Base-by-base conservation (phyloP, 805 yeast genomes). In the Candida maesae region DNA sequence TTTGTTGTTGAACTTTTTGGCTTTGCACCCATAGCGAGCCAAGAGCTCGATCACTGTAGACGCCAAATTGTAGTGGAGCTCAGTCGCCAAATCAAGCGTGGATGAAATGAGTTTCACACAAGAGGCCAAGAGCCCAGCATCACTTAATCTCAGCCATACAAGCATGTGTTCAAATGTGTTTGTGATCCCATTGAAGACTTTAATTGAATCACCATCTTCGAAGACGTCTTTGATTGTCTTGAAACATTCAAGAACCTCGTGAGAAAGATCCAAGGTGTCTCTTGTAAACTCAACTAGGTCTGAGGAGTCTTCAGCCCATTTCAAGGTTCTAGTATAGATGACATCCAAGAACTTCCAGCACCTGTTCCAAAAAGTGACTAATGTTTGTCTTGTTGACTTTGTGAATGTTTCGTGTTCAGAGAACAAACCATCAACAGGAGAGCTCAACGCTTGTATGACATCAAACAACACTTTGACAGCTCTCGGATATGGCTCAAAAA, bases 81-180 rank as follows among this genome's bases (percentile, higher is more conserved):
- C 81, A 23, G 65, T 61, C 0, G 89, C 85, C 33, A 84, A 60
- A 49, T 80, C 84, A 34, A 88, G 68, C 0, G 87, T 78, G 32
- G 74, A 72, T 37, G 79, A 73, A 5, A 85, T 83, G 35, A 88
- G 66, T 18, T 73, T 71, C 6, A 86, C 90, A 67, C 96, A 87
- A 1, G 87, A 74, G 19, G 72, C 73, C 33, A 86, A 65, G 34
- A 91, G 66, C 2, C 88, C 84, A 6, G 76, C 68, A 60, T 90
- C 97, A 44, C 91, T 87, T 35, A 91, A 67, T 44, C 93, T 71
- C 21, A 91, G 68, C 95, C 97, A 85, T 29, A 79, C 81, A 25
- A 86, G 70, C 69, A 86, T 79, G 39, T 79, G 69, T 12, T 71
- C 71, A 45, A 90, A 76, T 0, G 93, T 77, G n/a, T 67, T 64